These are phyloP conservation scores for Dioszegia aurantiaca DNA, from an alignment of 768 basidiomycete species.

Conservation along the genomic window DNA sequence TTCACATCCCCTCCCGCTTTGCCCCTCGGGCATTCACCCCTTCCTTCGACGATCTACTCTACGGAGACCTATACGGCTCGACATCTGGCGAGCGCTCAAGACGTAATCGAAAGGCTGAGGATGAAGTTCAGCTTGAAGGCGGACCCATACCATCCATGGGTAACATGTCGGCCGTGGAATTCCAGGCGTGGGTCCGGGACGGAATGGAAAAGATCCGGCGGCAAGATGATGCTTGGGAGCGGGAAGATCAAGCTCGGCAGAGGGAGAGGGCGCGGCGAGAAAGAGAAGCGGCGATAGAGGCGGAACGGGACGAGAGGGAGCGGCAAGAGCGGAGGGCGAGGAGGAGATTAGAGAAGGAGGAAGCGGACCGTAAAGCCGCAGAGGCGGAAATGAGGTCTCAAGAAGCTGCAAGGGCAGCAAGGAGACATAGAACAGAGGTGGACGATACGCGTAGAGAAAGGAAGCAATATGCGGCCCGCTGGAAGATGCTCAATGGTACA, in stretches of 20 bases:
- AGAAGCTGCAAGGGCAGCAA: slow-evolving; percentile 14
- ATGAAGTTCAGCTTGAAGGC: slow-evolving; percentile 55
- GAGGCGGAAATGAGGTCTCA: slow-evolving; percentile 21
- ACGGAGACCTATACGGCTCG: neutral
- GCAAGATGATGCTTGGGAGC: slow-evolving; percentile 56
- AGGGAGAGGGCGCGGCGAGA: slow-evolving; percentile 21
- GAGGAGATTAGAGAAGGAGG: slow-evolving; percentile 28
- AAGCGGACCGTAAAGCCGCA: slow-evolving; percentile 6
- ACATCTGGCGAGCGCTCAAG: slow-evolving; percentile 6
- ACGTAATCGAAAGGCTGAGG: slow-evolving; percentile 28
- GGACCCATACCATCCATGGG: slow-evolving; percentile 48
- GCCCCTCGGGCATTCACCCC: neutral
- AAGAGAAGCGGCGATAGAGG: slow-evolving; percentile 25
- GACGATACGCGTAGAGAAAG: slow-evolving; percentile 28
- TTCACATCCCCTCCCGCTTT: slow-evolving; percentile 2
- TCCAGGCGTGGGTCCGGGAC: slow-evolving; percentile 76
- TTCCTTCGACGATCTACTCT: neutral
- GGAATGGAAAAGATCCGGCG: slow-evolving; percentile 72
- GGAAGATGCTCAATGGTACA: slow-evolving; percentile 25
- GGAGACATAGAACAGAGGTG: slow-evolving; percentile 25
- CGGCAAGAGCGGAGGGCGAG: slow-evolving; percentile 18
- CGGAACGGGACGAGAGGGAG: slow-evolving; percentile 24
- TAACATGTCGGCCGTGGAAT: slow-evolving; percentile 80
- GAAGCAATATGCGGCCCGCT: slow-evolving; percentile 30
- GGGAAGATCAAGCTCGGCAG: slow-evolving; percentile 47